These are phyloP conservation scores for Albatrellus ellisii DNA, from an alignment of 768 basidiomycete genomes.

Conservation along the genomic window DNA sequence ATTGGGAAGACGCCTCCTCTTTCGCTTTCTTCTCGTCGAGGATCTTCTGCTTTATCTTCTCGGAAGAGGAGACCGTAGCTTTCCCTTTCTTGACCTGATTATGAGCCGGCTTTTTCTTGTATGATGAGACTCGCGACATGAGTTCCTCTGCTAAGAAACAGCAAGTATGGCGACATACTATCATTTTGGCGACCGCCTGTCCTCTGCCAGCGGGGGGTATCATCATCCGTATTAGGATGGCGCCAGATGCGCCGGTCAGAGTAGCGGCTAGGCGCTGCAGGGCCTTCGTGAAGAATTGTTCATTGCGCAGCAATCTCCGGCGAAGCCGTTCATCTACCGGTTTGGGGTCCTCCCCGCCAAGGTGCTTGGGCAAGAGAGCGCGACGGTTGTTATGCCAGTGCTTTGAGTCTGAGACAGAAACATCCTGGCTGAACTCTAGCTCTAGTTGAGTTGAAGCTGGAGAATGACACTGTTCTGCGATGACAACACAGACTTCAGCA, in stretches of 20 bases:
- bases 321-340: constrained; percentile 24
- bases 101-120: neutral
- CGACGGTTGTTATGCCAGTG: constrained; percentile 48
- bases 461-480: constrained; percentile 17
- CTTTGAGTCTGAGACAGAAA: constrained; percentile 33
- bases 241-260: constrained; percentile 49
- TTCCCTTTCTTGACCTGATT: constrained; percentile 20
- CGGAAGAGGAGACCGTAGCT: constrained; percentile 17
- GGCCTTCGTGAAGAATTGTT: constrained; percentile 46
- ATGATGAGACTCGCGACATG: no score
- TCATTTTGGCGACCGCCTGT: no score
- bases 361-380: constrained; percentile 37
- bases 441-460: no score
- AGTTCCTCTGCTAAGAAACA: no score
- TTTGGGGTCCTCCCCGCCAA: constrained; percentile 31
- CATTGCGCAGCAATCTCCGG: constrained; percentile 23
- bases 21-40: constrained; percentile 26
- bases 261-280: constrained; percentile 49
- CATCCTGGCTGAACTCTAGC: constrained; percentile 28
- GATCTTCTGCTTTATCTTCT: constrained; percentile 32
- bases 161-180: no score
- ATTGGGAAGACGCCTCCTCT: constrained; percentile 8
- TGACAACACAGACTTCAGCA: constrained; percentile 19
- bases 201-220: constrained; percentile 31
- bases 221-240: constrained; percentile 34